Percentiles rank a stretch among this genome's conserved stretches.
Conservation (phyloP, 1,284 basidiomycete genomes). For the Trichosporon ovoides region DNA sequence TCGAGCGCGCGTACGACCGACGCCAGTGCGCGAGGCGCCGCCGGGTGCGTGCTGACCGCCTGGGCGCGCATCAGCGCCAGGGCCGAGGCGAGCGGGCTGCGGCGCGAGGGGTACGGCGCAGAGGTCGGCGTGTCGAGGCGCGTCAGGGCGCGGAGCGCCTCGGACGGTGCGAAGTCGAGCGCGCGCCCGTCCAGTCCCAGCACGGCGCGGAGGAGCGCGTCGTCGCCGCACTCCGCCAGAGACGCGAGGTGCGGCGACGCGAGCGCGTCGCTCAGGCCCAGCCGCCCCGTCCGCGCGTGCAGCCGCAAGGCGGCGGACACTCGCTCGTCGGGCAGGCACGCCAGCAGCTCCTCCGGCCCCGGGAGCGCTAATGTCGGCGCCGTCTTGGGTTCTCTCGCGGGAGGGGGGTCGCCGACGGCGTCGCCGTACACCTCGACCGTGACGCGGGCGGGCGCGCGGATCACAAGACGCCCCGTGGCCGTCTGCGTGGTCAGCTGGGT, state of each 20-base stretch:
- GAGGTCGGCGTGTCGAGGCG: background rate
- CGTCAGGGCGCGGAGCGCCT: background rate
- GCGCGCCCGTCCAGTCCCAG: background rate
- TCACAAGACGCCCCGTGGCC: background rate
- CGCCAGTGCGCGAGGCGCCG: slow-evolving; percentile 5
- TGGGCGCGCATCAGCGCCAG: slow-evolving; percentile 11
- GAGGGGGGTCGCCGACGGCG: background rate
- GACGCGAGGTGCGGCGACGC: background rate
- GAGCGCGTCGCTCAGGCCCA: background rate
- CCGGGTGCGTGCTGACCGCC: slow-evolving; percentile 4
- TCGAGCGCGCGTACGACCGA: background rate
- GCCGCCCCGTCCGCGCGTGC: background rate
- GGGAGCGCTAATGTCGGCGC: background rate
- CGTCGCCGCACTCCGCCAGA: background rate
- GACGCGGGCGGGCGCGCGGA: background rate
- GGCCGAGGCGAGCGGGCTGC: background rate
- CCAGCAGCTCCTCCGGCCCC: background rate
- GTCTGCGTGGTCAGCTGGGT: no score
- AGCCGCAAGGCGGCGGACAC: background rate
- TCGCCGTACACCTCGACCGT: background rate
- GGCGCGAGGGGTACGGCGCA: slow-evolving; percentile 2
- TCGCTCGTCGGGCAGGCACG: background rate
- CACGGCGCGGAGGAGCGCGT: background rate
- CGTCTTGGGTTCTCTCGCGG: background rate
- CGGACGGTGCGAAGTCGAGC: background rate